Evolutionary conservation across 768 basidiomycete species (phyloP).

Genomic region (Termitomyces sp.): DNA sequence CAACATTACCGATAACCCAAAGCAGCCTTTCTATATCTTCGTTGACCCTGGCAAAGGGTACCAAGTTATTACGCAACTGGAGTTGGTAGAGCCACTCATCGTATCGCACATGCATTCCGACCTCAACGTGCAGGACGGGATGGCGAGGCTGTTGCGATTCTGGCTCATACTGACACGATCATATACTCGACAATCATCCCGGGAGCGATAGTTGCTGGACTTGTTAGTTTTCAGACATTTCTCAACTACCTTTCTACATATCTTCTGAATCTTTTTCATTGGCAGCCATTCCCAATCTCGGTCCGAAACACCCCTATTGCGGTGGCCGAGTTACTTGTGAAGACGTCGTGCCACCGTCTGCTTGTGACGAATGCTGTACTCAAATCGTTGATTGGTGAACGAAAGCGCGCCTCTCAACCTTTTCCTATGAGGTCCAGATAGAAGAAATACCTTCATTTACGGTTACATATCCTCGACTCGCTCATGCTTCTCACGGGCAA

Average conservation of each 20-base stretch:
- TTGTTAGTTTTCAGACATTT: conserved; percentile 17
- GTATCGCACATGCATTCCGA: conserved; percentile 26
- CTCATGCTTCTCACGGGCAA: no score
- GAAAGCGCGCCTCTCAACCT: conserved; percentile 3
- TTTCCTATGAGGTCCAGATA: conserved; percentile 9
- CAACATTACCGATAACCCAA: no score
- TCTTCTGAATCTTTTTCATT: conserved; percentile 4
- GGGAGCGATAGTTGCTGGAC: conserved; percentile 24
- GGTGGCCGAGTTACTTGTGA: conserved; percentile 21
- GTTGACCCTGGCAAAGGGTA: no score
- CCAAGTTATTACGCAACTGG: no score
- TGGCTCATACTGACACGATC: conserved; percentile 22
- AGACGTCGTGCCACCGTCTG: conserved; percentile 27
- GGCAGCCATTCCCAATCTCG: conserved; percentile 28
- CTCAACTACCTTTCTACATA: neutral
- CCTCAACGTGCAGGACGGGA: conserved; percentile 19
- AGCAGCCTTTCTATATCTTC: no score
- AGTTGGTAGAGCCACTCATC: no score
- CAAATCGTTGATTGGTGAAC: conserved; percentile 15
- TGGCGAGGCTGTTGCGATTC: conserved; percentile 22
- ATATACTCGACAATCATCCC: conserved; percentile 31
- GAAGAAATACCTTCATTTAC: conserved; percentile 1
- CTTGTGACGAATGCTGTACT: conserved; percentile 24
- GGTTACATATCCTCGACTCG: conserved; percentile 9
- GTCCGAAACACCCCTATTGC: conserved; percentile 11